Evolutionary conservation across 2,329 filamentous ascomycete genomes (phyloP), one percentile per base, ranked within the genome.

Genomic region (Ophioceras dolichostomum): DNA sequence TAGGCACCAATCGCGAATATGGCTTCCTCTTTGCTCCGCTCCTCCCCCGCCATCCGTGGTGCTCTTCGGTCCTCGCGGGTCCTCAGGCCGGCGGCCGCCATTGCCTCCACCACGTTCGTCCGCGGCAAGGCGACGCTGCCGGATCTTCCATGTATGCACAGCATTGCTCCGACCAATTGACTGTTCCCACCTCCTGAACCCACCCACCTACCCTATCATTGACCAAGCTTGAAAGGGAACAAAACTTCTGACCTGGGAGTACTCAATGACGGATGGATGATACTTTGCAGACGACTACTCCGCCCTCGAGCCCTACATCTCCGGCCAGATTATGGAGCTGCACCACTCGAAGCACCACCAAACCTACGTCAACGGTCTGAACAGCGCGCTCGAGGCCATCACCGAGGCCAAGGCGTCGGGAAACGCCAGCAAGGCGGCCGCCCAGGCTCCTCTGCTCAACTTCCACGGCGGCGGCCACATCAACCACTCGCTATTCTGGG

Each of bases 401-500:
- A 61, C 67, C 36, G 64, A 67, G 41, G 82, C 83, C 26, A 70
- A 74, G 52, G 66, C 64, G 52, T 70, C 78, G 58, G 77, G 77
- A 49, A 82, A 72, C 49, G 50, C 57, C 44, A 58, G 60, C 53
- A 63, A 66, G 43, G 67, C 65, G 5, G 66, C 68, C 22, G 54
- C 62, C 7, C 58, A 68, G 43, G 68, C 68, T 3, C 67, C 68
- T 13, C 56, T 68, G 17, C 61, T 94, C 63, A 83, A 81, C 51
- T 94, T 94, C 71, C 85, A 94, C 57, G 87, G 82, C 34, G 88
- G 88, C 31, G 88, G 88, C 6, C 87, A 94, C 66, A 80, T 93
- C 61, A 95, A 95, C 65, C 88, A 94, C 67, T 79, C 76, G 0
- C 75, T 94, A 26, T 94, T 94, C 69, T 95, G 87, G 87, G 77